phyloP scores from a whole-genome alignment of 805 yeast species.

The Kluyveromyces dobzhanskii region DNA sequence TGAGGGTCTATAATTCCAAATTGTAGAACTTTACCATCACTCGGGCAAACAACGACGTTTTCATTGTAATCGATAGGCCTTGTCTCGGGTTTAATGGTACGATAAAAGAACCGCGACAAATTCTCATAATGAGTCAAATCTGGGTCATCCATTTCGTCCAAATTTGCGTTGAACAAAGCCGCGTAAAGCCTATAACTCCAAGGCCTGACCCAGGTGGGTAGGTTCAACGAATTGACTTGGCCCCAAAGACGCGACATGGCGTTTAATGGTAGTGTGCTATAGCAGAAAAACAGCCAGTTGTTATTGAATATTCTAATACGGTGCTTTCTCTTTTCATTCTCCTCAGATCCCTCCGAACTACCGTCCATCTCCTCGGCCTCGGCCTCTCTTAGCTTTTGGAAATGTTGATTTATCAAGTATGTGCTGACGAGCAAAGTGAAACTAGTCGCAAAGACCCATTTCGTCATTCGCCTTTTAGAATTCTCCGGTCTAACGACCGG shows the following conservation, averaged over 20 bases:
- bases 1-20: slow-evolving; percentile 61
- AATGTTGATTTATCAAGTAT: slow-evolving; percentile 14
- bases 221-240: slow-evolving; percentile 64
- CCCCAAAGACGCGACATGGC: slow-evolving; percentile 95
- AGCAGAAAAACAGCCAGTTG: slow-evolving; percentile 86
- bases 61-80: slow-evolving; percentile 65
- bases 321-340: slow-evolving; percentile 2
- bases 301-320: slow-evolving; percentile 25
- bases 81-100: slow-evolving; percentile 67
- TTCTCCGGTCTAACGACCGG: not conserved
- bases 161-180: slow-evolving; percentile 72
- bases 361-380: slow-evolving; percentile 20
- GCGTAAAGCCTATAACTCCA: slow-evolving; percentile 79
- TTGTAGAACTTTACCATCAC: slow-evolving; percentile 86
- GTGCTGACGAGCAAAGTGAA: slow-evolving; percentile 24
- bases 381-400: slow-evolving; percentile 24
- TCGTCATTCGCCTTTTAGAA: slow-evolving; percentile 11
- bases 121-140: slow-evolving; percentile 69
- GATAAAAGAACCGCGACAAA: slow-evolving; percentile 84
- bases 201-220: slow-evolving; percentile 82
- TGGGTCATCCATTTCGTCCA: slow-evolving; percentile 82
- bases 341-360: slow-evolving; percentile 51
- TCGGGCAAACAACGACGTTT: slow-evolving; percentile 68
- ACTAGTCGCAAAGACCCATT: slow-evolving; percentile 25
- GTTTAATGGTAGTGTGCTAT: slow-evolving; percentile 83